These are phyloP conservation scores for Candida gigantensis DNA, from an alignment of 1,139 yeast genomes.

Conservation along the genomic window DNA sequence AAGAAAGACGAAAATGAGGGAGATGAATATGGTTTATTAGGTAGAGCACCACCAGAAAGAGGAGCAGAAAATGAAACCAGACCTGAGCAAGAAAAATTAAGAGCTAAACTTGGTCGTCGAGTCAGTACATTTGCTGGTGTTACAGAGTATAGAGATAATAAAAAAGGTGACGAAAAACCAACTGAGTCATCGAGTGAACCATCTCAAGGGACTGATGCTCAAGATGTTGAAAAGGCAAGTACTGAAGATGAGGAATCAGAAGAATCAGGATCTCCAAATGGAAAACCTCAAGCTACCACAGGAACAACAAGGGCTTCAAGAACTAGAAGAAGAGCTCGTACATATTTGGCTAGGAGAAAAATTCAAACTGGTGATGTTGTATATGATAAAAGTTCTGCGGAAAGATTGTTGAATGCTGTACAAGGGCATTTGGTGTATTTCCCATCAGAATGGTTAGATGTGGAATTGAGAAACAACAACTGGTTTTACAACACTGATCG, in stretches of 20 bases:
- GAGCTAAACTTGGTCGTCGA: slow-evolving; percentile 13
- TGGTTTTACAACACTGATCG: slow-evolving; percentile 96
- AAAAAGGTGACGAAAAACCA: background rate
- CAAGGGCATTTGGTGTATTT: slow-evolving; percentile 88
- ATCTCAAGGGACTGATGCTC: no score
- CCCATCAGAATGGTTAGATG: slow-evolving; percentile 87
- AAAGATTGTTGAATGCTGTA: slow-evolving; percentile 67
- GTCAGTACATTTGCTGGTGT: slow-evolving; percentile 11
- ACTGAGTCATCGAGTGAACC: background rate
- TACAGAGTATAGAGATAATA: background rate
- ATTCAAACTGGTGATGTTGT: slow-evolving; percentile 46
- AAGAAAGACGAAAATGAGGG: background rate
- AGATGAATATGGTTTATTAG: slow-evolving; percentile 39
- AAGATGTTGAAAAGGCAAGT: slow-evolving; percentile 8
- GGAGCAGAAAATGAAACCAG: slow-evolving; percentile 5
- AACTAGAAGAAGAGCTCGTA: slow-evolving; percentile 26
- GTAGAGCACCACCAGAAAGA: slow-evolving; percentile 35
- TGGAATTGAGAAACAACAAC: slow-evolving; percentile 85
- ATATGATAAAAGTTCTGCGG: slow-evolving; percentile 77
- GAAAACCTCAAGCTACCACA: background rate
- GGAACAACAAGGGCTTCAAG: slow-evolving; percentile 4
- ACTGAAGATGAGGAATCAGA: slow-evolving; percentile 3
- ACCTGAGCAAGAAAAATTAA: slow-evolving; percentile 11
- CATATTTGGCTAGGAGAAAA: slow-evolving; percentile 35
- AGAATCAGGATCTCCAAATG: slow-evolving; percentile 4